Evolutionary conservation across 352 stramenopile species (phyloP).

Genomic region (Phytophthora crassamura): DNA sequence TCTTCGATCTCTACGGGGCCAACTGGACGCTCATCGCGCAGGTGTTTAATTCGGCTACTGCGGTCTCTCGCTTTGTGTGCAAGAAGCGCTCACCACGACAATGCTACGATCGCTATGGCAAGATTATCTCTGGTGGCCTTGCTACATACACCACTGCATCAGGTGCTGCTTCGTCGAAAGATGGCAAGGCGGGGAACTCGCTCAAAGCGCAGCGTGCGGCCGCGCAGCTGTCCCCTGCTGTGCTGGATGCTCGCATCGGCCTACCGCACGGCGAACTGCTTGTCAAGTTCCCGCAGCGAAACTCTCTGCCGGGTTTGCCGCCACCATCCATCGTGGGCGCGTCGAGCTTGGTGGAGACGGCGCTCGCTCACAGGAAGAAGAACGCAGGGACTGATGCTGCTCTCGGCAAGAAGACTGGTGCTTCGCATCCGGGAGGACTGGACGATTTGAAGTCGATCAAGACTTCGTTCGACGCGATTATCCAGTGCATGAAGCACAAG

Average conservation of each 20-base stretch:
- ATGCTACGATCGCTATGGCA: slow-evolving; percentile 88
- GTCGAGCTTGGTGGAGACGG: slow-evolving; percentile 61
- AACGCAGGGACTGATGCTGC: slow-evolving; percentile 15
- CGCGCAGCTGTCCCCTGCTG: slow-evolving; percentile 47
- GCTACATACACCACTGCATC: slow-evolving; percentile 17
- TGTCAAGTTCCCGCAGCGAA: slow-evolving; percentile 50
- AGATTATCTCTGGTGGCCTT: slow-evolving; percentile 75
- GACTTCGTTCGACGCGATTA: slow-evolving; percentile 83
- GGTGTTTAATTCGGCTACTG: slow-evolving; percentile 78
- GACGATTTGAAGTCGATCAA: slow-evolving; percentile 84
- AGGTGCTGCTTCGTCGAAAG: slow-evolving; percentile 40
- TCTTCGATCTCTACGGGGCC: slow-evolving; percentile 86
- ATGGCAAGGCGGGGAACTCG: slow-evolving; percentile 39
- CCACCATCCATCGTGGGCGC: slow-evolving; percentile 66
- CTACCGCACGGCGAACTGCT: slow-evolving; percentile 62
- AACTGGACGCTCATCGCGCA: slow-evolving; percentile 91
- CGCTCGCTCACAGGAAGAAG: slow-evolving; percentile 59
- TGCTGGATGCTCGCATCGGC: slow-evolving; percentile 69
- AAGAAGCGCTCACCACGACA: slow-evolving; percentile 82
- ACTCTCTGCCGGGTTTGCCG: slow-evolving; percentile 69
- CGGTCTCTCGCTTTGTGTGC: slow-evolving; percentile 75
- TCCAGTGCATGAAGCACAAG: slow-evolving; percentile 89
- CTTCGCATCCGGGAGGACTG: slow-evolving; percentile 26
- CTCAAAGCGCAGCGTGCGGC: slow-evolving; percentile 56
- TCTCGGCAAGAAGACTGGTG: slow-evolving; percentile 21